Evolutionary conservation across 495 filamentous ascomycete genomes (phyloP).

Genomic region (Lophiostoma macrostomum): DNA sequence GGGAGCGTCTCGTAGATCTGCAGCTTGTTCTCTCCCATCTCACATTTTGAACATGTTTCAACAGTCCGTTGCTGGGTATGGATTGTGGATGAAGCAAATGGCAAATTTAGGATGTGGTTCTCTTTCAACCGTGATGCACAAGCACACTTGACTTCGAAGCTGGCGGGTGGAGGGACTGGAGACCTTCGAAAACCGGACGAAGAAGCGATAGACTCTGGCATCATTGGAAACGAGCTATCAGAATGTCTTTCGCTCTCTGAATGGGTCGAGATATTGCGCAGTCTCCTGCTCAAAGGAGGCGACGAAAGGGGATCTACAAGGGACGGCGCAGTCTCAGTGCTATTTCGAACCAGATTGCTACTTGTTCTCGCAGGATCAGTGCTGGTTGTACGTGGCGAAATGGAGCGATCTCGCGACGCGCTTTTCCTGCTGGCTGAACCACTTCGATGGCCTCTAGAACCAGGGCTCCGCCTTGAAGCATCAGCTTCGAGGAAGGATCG

Average conservation of each 20-base stretch:
- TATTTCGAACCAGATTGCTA: background rate
- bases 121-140: conserved; percentile 10
- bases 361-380: background rate
- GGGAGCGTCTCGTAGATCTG: conserved; percentile 17
- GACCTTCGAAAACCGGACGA: background rate
- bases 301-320: background rate
- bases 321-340: background rate
- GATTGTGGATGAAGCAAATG: background rate
- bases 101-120: conserved; percentile 15
- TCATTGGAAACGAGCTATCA: background rate
- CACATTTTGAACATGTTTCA: conserved; percentile 5
- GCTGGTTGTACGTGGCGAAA: background rate
- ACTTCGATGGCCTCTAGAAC: background rate
- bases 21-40: conserved; percentile 4
- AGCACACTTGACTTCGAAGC: conserved; percentile 7
- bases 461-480: background rate
- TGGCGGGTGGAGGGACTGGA: conserved; percentile 3
- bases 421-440: background rate
- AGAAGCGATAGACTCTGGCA: background rate
- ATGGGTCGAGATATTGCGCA: background rate
- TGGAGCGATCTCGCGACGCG: conserved; percentile 1
- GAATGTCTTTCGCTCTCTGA: conserved; percentile 2
- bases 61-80: background rate
- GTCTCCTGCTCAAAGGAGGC: background rate
- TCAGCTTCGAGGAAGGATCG: background rate